phyloP scores from a whole-genome alignment of 2,329 filamentous ascomycete genomes.

The Tolypocladium album region DNA sequence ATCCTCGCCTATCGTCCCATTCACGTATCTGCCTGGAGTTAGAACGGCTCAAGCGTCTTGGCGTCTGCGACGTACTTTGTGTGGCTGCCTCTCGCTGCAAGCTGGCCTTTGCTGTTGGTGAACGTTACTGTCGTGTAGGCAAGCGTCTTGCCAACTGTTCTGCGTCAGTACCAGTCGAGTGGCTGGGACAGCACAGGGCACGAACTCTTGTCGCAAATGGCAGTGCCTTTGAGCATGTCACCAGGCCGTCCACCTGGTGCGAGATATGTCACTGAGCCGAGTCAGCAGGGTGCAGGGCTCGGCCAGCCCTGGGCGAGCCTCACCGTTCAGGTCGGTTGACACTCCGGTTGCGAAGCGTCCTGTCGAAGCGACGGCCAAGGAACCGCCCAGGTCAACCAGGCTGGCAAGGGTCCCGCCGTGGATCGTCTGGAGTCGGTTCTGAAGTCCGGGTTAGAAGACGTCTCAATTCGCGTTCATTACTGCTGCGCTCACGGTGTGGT shows the following conservation, averaged over 20 bases:
- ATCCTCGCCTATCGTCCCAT: constrained; percentile 23
- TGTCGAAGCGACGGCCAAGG: constrained; percentile 53
- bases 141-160: constrained; percentile 49
- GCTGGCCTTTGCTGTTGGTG: constrained; percentile 44
- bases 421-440: constrained; percentile 69
- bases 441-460: fast-evolving
- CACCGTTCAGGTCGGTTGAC: constrained; percentile 54
- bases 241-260: constrained; percentile 46
- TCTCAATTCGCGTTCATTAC: background rate
- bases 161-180: constrained; percentile 3
- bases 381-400: constrained; percentile 58
- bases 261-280: constrained; percentile 47
- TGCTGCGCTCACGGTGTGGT: constrained; percentile 53
- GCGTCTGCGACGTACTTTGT: constrained; percentile 41
- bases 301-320: background rate
- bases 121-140: constrained; percentile 53
- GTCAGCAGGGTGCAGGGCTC: constrained; percentile 2
- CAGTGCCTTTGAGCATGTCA: constrained; percentile 43
- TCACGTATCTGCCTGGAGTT: constrained; percentile 27
- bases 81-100: constrained; percentile 53
- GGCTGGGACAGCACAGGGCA: background rate
- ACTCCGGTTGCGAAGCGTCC: constrained; percentile 53
- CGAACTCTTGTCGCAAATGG: constrained; percentile 51
- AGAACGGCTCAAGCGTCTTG: background rate
- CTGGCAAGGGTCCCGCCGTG: constrained; percentile 73